These are phyloP conservation scores for Paramarasmius palmivorus DNA, from an alignment of 1,284 basidiomycete genomes.

Conservation along the genomic window DNA sequence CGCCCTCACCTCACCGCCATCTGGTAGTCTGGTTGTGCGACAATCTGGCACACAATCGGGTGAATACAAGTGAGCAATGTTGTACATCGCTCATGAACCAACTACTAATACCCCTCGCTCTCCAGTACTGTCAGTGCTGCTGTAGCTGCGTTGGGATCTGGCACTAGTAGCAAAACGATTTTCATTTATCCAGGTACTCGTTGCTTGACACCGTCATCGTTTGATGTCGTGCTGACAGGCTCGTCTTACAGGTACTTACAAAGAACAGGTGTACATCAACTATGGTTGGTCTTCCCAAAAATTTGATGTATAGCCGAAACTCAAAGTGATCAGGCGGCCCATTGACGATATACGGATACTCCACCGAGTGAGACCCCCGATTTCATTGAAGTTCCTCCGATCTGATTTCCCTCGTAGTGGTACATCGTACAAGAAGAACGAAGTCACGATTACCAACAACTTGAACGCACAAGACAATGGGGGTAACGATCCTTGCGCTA, in stretches of 20 bases:
- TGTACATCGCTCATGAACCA: too few relatives aligned
- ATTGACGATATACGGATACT: constrained; percentile 25
- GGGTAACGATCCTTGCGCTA: constrained; percentile 21
- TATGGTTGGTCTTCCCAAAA: constrained; percentile 6
- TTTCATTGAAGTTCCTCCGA: background rate
- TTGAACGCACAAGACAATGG: constrained; percentile 27
- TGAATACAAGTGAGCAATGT: constrained; percentile 13
- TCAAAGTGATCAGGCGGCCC: background rate
- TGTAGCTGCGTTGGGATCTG: constrained; percentile 21
- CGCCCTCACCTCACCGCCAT: constrained; percentile 19
- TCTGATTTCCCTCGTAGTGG: constrained; percentile 14
- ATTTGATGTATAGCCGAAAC: background rate
- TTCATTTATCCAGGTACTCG: constrained; percentile 27
- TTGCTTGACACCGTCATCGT: background rate
- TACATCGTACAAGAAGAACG: constrained; percentile 23
- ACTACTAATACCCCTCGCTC: background rate
- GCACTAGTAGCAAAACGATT: constrained; percentile 18
- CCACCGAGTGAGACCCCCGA: constrained; percentile 18
- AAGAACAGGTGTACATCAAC: constrained; percentile 27
- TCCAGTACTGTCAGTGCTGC: constrained; percentile 24
- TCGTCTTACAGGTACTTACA: constrained; percentile 16
- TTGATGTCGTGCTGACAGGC: background rate
- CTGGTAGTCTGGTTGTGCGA: constrained; percentile 24
- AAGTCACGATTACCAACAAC: constrained; percentile 27
- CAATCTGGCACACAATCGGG: constrained; percentile 23